Evolutionary conservation across 257 asterid genomes (phyloP), one percentile per base, ranked within the genome.

Genomic region (Primulina tabacum): DNA sequence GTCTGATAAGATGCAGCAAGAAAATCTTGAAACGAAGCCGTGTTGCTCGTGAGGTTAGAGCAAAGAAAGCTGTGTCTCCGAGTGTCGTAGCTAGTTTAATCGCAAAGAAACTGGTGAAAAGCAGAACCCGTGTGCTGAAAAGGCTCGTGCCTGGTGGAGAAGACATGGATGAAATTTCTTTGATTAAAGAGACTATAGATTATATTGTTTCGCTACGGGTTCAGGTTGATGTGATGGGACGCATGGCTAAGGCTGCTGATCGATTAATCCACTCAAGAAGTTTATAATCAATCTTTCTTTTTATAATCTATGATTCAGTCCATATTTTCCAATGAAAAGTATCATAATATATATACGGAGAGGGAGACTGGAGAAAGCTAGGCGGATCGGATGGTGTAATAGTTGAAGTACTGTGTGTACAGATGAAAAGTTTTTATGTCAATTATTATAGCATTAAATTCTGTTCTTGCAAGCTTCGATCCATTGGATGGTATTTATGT

Each of bases 151-250:
- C 98, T 9, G 96, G 98, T 0, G 97, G 96, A 40, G 75, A 83
- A 73, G 67, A 38, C 28, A 81, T 92, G 90, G 92, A 89, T 80
- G 88, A 76, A 8, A 37, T 79, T 26, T 76, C 72, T 12, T 74
- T 92, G 81, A 86, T 92, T 14, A 86, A 75, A 57, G 98, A 92
- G 88, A 89, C 98, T 87, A 90, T 92, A 88, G 98, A 92, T 84
- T 92, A 92, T 33, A 81, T 89, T 4, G 67, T 82, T 47, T 86
- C 95, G 14, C 81, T 92, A 26, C 80, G 79, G 8, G 85, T 89
- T 70, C 96, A 92, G 60, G 95, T 92, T 12, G 92, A 92, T 72
- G 96, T 92, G 28, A 92, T 92, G 98, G 77, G 97, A 35, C 83
- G 67, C 67, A 71, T 92, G 64, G 96, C 86, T 32, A 71, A 64